Evolutionary conservation across 345 rosid species (phyloP).

Genomic region (Capsella bursapastoris): DNA sequence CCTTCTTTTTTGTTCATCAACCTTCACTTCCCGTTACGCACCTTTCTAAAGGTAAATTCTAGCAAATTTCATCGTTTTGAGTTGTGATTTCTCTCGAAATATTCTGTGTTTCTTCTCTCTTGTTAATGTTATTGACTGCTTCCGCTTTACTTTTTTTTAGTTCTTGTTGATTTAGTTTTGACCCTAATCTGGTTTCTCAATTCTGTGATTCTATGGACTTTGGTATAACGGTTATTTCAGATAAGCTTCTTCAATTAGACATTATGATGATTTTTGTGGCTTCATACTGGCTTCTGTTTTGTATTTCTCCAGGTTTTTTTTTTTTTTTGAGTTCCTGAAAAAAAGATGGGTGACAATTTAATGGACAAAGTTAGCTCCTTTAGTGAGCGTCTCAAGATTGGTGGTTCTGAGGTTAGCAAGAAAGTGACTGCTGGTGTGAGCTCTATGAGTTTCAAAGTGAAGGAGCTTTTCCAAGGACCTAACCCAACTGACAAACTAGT

Average conservation of each 20-base stretch:
- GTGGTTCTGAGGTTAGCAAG: constrained; percentile 81
- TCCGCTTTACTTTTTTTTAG: background rate
- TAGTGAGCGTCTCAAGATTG: constrained; percentile 89
- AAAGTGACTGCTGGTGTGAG: constrained; percentile 81
- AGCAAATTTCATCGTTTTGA: background rate
- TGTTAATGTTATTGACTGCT: background rate
- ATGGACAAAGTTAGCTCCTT: constrained; percentile 89
- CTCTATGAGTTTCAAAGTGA: constrained; percentile 89
- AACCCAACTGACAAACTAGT: constrained; percentile 83
- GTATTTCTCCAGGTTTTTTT: constrained; percentile 6
- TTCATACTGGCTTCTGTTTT: no score
- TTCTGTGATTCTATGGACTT: no score
- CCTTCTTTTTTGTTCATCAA: constrained; percentile 12
- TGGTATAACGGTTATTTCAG: no score
- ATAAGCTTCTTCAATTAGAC: no score
- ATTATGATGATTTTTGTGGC: no score
- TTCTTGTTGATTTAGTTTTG: no score
- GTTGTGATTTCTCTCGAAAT: background rate
- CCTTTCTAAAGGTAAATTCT: constrained; percentile 10
- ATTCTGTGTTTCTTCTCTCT: background rate
- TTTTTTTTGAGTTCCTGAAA: background rate
- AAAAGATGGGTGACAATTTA: constrained; percentile 77
- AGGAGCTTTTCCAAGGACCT: constrained; percentile 92
- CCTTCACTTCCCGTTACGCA: constrained; percentile 7
- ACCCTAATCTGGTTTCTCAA: no score